Percentiles rank a stretch among this genome's conserved stretches.
Conservation (phyloP, 2,329 filamentous ascomycete species). For the Xylaria sp. region DNA sequence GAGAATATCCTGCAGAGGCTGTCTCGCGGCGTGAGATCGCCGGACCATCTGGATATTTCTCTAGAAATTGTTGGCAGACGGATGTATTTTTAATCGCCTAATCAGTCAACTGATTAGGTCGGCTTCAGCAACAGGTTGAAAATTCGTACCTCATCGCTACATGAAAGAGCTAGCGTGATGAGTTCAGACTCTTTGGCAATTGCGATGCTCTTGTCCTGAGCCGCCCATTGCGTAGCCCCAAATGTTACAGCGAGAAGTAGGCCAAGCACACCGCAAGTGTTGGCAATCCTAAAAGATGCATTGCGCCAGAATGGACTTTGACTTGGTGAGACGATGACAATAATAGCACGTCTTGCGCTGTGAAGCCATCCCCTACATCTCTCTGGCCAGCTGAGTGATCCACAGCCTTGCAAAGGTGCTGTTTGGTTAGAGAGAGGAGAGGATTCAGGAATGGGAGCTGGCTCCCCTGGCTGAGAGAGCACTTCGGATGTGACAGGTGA, state of each 20-base stretch:
- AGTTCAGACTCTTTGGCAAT: constrained; percentile 27
- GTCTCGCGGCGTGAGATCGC: constrained; percentile 15
- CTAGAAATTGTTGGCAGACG: constrained; percentile 23
- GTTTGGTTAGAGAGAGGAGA: neutral
- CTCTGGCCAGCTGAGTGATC: neutral
- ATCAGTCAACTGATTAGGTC: neutral
- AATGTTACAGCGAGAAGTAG: constrained; percentile 17
- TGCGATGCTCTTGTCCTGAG: constrained; percentile 17
- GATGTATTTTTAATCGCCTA: constrained; percentile 17
- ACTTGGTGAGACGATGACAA: neutral
- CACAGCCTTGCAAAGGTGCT: neutral
- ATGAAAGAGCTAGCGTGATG: constrained; percentile 21
- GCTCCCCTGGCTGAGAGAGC: no score
- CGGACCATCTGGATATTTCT: constrained; percentile 23
- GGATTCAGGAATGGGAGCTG: no score
- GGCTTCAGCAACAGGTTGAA: neutral
- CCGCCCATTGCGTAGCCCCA: constrained; percentile 12
- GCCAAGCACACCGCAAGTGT: constrained; percentile 10
- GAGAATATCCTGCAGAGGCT: neutral
- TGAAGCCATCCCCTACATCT: neutral
- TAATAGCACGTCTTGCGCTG: neutral
- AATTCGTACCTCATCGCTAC: constrained; percentile 19
- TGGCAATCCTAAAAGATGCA: constrained; percentile 4
- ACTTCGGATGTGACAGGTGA: no score
- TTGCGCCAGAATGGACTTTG: constrained; percentile 3